phyloP scores from a whole-genome alignment of 768 basidiomycete species.

The Tylopilus sp. region DNA sequence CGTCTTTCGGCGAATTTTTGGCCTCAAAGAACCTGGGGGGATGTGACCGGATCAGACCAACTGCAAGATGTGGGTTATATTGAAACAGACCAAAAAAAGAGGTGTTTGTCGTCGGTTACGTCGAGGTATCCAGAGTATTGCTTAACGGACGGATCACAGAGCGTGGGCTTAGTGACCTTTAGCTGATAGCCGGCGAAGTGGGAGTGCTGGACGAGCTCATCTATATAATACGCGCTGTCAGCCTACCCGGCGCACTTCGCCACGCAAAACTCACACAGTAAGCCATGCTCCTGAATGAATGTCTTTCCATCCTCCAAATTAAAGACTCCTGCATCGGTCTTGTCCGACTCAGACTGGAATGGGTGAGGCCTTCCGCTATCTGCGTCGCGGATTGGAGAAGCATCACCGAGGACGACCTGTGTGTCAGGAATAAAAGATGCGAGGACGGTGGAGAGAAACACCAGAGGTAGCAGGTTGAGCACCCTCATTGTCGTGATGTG shows the following conservation, averaged over 20 bases:
- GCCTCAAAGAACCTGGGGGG: constrained; percentile 82
- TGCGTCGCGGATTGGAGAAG: constrained; percentile 19
- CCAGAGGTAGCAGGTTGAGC: constrained; percentile 32
- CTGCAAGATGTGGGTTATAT: not conserved
- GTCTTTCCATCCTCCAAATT: constrained; percentile 64
- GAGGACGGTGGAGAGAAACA: constrained; percentile 34
- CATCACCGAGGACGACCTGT: constrained; percentile 43
- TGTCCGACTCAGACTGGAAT: constrained; percentile 39
- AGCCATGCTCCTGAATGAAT: constrained; percentile 66
- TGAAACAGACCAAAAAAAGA: constrained; percentile 77
- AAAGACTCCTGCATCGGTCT: constrained; percentile 49
- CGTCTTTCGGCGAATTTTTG: constrained; percentile 64
- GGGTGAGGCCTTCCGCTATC: constrained; percentile 39
- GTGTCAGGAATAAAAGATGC: constrained; percentile 39
- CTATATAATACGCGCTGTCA: constrained; percentile 24
- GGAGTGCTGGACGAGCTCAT: constrained; percentile 61
- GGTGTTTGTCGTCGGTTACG: constrained; percentile 71
- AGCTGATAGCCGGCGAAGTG: constrained; percentile 52
- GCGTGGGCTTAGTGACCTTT: constrained; percentile 59
- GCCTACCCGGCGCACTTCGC: not conserved
- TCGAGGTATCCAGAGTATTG: constrained; percentile 85
- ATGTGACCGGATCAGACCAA: not conserved
- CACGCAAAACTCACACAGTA: constrained; percentile 57
- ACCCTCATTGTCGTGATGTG: constrained; percentile 38
- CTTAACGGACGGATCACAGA: constrained; percentile 74